Conservation (phyloP, 306 rosid genomes). For the Corylus heterophylla region DNA sequence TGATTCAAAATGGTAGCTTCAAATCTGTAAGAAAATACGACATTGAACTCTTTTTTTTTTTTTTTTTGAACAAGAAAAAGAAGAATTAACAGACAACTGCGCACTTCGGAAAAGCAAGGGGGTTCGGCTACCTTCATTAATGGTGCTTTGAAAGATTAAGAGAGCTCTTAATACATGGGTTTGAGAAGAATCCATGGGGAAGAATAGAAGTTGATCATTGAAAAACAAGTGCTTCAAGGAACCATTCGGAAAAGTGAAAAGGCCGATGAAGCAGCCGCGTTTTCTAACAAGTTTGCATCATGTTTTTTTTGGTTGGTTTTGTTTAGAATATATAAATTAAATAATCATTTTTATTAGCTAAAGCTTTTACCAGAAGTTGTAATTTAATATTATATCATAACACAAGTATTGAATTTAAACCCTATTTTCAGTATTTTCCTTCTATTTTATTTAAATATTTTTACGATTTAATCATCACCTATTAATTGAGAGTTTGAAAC, state of each 20-base stretch:
- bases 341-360: no score
- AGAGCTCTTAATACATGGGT: constrained; percentile 46
- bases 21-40: not conserved
- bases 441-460: no score
- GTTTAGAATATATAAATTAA: not conserved
- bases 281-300: constrained; percentile 23
- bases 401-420: no score
- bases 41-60: not conserved
- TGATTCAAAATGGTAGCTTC: not conserved
- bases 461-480: no score
- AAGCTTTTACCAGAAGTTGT: no score
- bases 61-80: not conserved
- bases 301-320: constrained; percentile 1
- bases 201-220: constrained; percentile 3
- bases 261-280: constrained; percentile 14
- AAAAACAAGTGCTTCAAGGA: not conserved
- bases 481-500: no score
- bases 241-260: not conserved
- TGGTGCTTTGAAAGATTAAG: constrained; percentile 57
- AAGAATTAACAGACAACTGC: not conserved
- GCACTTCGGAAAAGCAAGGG: not conserved
- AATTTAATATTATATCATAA: no score
- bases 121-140: constrained; percentile 43
- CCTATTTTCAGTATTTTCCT: no score
- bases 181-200: constrained; percentile 51